These are phyloP conservation scores for Aureobasidium lini DNA, from an alignment of 2,329 filamentous ascomycete species.

Conservation along the genomic window DNA sequence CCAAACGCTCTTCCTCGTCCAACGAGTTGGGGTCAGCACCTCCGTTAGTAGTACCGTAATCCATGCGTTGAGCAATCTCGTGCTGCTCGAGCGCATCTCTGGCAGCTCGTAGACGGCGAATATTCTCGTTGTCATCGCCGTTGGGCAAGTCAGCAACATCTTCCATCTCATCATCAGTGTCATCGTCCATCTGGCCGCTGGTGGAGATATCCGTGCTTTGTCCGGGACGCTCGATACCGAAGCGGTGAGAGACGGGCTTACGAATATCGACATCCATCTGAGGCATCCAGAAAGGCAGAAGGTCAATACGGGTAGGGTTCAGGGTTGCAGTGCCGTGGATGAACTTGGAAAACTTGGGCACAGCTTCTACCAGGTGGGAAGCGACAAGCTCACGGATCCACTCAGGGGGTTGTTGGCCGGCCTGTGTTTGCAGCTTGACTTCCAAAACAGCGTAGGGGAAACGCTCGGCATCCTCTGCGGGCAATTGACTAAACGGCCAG, in stretches of 20 bases:
- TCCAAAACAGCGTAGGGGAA: slow-evolving; percentile 96
- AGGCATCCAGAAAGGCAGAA: slow-evolving; percentile 94
- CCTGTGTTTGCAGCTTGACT: slow-evolving; percentile 94
- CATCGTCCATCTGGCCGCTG: slow-evolving; percentile 69
- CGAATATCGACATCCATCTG: slow-evolving; percentile 98
- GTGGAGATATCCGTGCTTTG: slow-evolving; percentile 69
- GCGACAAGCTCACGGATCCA: slow-evolving; percentile 93
- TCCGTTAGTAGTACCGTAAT: slow-evolving; percentile 35
- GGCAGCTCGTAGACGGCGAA: slow-evolving; percentile 42
- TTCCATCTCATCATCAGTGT: slow-evolving; percentile 61
- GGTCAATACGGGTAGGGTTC: slow-evolving; percentile 78
- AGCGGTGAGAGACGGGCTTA: slow-evolving; percentile 80
- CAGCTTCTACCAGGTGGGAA: slow-evolving; percentile 94
- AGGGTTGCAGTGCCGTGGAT: slow-evolving; percentile 88
- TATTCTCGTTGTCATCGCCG: slow-evolving; percentile 35
- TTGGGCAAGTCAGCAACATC: slow-evolving; percentile 36
- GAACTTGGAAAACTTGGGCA: slow-evolving; percentile 98
- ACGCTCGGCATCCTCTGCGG: slow-evolving; percentile 72
- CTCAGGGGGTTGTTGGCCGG: slow-evolving; percentile 87
- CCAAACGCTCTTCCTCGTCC: slow-evolving; percentile 80
- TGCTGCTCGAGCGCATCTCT: slow-evolving; percentile 45
- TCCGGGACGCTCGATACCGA: slow-evolving; percentile 78
- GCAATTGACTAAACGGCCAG: slow-evolving; percentile 84
- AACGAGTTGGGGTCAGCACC: slow-evolving; percentile 37
- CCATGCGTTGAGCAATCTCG: slow-evolving; percentile 40